Percentiles rank a stretch among this genome's conserved stretches.
These are phyloP conservation scores for Gloeostereum incarnatum DNA, from an alignment of 768 basidiomycete genomes.

Conservation along the genomic window DNA sequence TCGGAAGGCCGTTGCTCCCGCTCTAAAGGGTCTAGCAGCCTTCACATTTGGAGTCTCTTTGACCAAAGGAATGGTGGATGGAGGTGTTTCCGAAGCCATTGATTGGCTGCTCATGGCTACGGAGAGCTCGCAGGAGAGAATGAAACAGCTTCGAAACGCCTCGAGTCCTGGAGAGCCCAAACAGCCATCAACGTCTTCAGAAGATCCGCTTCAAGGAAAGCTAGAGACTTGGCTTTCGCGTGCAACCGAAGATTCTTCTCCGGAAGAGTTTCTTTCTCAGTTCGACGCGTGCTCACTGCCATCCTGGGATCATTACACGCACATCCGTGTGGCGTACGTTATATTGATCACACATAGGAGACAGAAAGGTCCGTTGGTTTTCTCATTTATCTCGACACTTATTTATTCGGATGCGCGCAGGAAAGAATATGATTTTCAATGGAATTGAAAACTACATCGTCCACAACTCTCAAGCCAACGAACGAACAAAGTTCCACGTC, in stretches of 20 bases:
- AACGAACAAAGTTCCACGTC: slow-evolving; percentile 29
- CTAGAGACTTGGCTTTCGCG: slow-evolving; percentile 27
- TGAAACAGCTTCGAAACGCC: too few species aligned
- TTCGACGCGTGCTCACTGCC: slow-evolving; percentile 25
- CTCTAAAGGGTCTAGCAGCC: slow-evolving; percentile 18
- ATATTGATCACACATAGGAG: slow-evolving; percentile 29
- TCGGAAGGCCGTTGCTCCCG: slow-evolving; percentile 18
- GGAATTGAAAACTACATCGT: slow-evolving; percentile 30
- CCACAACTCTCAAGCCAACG: slow-evolving; percentile 23
- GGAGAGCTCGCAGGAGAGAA: too few species aligned
- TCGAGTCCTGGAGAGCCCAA: too few species aligned
- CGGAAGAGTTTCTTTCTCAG: slow-evolving; percentile 22
- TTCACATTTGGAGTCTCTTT: too few species aligned
- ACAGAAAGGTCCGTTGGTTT: slow-evolving; percentile 23
- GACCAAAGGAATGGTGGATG: too few species aligned
- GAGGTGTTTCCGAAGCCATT: too few species aligned
- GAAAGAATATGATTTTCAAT: slow-evolving; percentile 33
- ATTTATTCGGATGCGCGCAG: slow-evolving; percentile 14
- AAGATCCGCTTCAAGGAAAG: slow-evolving; percentile 19
- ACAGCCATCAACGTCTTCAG: slow-evolving; percentile 18
- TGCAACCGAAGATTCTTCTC: slow-evolving; percentile 17
- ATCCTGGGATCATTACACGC: slow-evolving; percentile 40
- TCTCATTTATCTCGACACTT: neutral
- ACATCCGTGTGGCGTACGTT: slow-evolving; percentile 33
- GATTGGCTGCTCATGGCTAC: too few species aligned